Evolutionary conservation across 1,284 basidiomycete species (phyloP).

Genomic region (Termitomyces sp.): DNA sequence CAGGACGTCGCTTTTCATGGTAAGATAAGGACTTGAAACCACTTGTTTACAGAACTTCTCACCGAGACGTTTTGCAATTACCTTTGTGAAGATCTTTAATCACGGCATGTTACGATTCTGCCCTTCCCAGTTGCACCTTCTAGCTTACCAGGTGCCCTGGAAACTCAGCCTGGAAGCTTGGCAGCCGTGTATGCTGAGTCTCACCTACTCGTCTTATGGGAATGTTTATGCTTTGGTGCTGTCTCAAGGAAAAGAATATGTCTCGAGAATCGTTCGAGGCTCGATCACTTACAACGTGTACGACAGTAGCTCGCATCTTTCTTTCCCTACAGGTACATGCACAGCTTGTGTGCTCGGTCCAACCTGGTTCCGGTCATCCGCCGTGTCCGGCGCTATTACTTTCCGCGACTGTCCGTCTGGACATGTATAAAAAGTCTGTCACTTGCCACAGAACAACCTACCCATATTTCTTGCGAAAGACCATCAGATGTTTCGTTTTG

Average conservation of each 20-base stretch:
- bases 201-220: not conserved
- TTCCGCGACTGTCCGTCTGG: not conserved
- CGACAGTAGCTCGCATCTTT: not conserved
- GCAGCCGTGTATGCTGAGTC: not conserved
- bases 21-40: not conserved
- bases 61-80: not conserved
- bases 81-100: not conserved
- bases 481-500: constrained; percentile 2
- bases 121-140: not conserved
- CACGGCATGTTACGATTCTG: not conserved
- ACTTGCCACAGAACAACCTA: not conserved
- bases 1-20: too few relatives aligned
- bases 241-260: not conserved
- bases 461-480: not conserved
- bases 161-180: not conserved
- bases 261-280: not conserved
- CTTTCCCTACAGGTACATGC: not conserved
- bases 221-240: not conserved
- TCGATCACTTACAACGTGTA: not conserved
- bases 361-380: not conserved
- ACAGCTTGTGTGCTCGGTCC: not conserved
- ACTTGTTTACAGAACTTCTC: not conserved
- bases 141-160: not conserved
- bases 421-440: constrained; percentile 8
- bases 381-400: not conserved